These are phyloP conservation scores for Aspergillus floridensis DNA, from an alignment of 2,329 filamentous ascomycete species.

Conservation along the genomic window DNA sequence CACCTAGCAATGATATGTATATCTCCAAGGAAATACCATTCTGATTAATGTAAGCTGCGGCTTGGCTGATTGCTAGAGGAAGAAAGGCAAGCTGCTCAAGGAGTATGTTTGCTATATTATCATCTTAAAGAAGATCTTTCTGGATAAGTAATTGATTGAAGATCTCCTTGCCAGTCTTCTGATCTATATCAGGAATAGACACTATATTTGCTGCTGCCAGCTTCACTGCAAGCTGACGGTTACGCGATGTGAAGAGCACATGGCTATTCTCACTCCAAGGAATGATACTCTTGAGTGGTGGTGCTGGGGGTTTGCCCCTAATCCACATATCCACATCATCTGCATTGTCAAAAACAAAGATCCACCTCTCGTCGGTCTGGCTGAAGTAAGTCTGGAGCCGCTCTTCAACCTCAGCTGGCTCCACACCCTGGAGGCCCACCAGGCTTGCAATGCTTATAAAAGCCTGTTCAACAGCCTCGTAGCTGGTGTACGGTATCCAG, in stretches of 20 bases:
- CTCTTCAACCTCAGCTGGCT: constrained; percentile 9
- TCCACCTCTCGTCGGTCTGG: constrained; percentile 19
- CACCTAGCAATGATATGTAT: constrained; percentile 22
- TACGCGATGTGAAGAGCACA: constrained; percentile 34
- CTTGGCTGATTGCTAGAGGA: constrained; percentile 33
- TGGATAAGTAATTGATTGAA: constrained; percentile 14
- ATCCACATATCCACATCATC: constrained; percentile 27
- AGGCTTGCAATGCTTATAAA: constrained; percentile 21
- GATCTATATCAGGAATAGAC: too few species aligned
- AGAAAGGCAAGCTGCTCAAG: constrained; percentile 23
- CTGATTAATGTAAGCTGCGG: constrained; percentile 30
- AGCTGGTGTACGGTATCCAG: constrained; percentile 28
- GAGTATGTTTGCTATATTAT: constrained; percentile 12
- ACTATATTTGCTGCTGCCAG: too few species aligned
- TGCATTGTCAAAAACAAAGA: constrained; percentile 32
- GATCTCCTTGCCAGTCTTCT: background rate
- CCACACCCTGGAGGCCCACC: constrained; percentile 4
- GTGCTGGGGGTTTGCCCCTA: background rate
- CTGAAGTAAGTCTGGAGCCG: constrained; percentile 17
- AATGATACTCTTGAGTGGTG: constrained; percentile 13
- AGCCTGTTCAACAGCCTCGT: constrained; percentile 23
- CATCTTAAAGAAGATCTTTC: constrained; percentile 13
- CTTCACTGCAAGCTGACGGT: constrained; percentile 7
- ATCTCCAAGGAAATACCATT: constrained; percentile 10
- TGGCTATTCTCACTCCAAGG: constrained; percentile 20